Evolutionary conservation across 768 basidiomycete species (phyloP).

Genomic region (Tulasnella sp.): DNA sequence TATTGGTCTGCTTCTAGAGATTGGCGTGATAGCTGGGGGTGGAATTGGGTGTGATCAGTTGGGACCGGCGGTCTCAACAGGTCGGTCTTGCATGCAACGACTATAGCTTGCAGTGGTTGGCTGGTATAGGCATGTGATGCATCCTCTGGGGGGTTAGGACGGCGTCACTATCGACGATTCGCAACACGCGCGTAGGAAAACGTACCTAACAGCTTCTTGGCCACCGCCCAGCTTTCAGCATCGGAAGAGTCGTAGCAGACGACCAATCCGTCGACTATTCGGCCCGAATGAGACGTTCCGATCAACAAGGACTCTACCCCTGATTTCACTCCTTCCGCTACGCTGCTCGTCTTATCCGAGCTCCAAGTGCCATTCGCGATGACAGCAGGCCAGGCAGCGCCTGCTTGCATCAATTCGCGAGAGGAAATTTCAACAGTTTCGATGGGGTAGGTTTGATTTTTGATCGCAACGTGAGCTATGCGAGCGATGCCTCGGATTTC

Average conservation of each 20-base stretch:
- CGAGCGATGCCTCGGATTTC: conserved; percentile 24
- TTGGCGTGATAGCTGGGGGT: conserved; percentile 12
- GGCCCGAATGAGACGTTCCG: not conserved
- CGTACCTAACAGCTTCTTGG: conserved; percentile 67
- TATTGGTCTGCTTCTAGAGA: conserved; percentile 16
- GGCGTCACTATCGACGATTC: not conserved
- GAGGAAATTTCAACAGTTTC: conserved; percentile 8
- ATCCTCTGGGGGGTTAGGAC: not conserved
- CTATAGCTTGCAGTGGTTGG: conserved; percentile 37
- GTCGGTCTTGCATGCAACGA: conserved; percentile 85
- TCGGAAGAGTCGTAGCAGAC: conserved; percentile 78
- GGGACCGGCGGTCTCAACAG: conserved; percentile 30
- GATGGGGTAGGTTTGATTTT: conserved; percentile 5
- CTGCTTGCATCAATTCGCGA: not conserved
- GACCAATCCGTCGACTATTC: conserved; percentile 59
- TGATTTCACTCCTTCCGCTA: not conserved
- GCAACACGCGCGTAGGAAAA: conserved; percentile 20
- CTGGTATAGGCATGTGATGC: conserved; percentile 8
- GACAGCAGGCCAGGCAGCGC: conserved; percentile 8
- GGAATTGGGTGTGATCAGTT: conserved; percentile 7
- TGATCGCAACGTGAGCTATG: conserved; percentile 38
- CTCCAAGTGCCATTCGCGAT: conserved; percentile 11
- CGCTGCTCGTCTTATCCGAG: not conserved
- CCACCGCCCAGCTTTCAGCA: conserved; percentile 51
- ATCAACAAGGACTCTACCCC: not conserved